Base-by-base conservation (phyloP, 2,329 filamentous ascomycete genomes). In the Scolecobasidium constrictum region DNA sequence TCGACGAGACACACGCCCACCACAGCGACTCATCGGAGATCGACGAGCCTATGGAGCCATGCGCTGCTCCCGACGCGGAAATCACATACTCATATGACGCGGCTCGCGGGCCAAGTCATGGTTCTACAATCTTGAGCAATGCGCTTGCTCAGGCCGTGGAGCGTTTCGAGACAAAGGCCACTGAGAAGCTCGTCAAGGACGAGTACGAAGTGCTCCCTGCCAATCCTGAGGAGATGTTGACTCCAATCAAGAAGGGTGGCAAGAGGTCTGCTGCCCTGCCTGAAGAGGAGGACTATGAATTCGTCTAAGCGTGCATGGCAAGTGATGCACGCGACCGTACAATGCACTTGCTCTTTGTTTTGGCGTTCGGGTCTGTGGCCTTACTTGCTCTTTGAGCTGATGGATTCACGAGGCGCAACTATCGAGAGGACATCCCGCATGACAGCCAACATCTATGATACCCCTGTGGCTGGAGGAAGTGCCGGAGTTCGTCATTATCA, bases 141-240 rank as follows among this genome's bases (percentile, higher is more conserved):
- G 74, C 75, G 9, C 62, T 79, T 23, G 67, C 64, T 43, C 69
- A 74, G 56, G 75, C 75, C 2, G 69, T 78, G 33, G 69, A 75
- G 62, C 68, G 67, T 48, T 79, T 69, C 53, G 75, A 79, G 60
- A 71, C 68, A 47, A 69, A 69, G 51, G 70, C 75, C 59, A 78
- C 73, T 2, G 72, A 76, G 58, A 75, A 75, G 60, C 56, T 79
- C 38, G 69, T 76, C 56, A 72, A 70, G 60, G 66, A 67, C 44
- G 75, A 78, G 60, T 79, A 78, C 51, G 74, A 78, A 53, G 66
- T 65, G 51, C 69, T 63, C 50, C 67, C 67, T 41, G 49, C 54
- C 13, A 53, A 64, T 23, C 61, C 63, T 46, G 64, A 64, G 50
- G 59, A 59, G 15, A 54, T 61, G 47, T 49, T 49, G 23, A 49